Conservation (phyloP, 345 rosid species). For the Linum tenue region DNA sequence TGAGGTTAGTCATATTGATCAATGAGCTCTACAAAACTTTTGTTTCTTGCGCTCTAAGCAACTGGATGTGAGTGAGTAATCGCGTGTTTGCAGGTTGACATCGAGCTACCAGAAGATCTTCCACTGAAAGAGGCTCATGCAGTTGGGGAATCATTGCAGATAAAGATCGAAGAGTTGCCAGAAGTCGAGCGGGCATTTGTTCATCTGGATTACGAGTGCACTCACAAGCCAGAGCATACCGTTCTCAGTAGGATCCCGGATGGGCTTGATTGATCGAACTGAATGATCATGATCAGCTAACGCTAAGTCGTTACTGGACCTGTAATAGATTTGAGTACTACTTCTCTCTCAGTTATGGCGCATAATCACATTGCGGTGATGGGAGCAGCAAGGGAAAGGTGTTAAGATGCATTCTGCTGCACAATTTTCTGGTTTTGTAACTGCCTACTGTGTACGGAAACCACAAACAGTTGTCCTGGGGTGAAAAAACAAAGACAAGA, state of each 20-base stretch:
- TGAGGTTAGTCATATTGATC: conserved; percentile 12
- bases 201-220: conserved; percentile 39
- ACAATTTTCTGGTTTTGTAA: no score
- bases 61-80: neutral
- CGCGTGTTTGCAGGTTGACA: conserved; percentile 15
- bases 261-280: conserved; percentile 1
- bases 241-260: conserved; percentile 18
- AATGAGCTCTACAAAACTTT: neutral
- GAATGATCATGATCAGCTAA: no score
- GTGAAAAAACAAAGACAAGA: no score
- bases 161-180: conserved; percentile 28
- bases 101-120: conserved; percentile 25
- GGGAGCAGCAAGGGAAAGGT: no score
- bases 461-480: no score
- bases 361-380: no score
- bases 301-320: no score
- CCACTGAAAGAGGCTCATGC: conserved; percentile 27
- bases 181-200: conserved; percentile 38
- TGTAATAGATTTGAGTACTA: no score
- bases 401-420: no score
- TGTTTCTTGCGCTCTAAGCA: neutral
- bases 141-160: conserved; percentile 32
- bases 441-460: no score
- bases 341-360: no score
- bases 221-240: conserved; percentile 26